Conservation (phyloP, 1,139 yeast species). For the Taphrina wiesneri region DNA sequence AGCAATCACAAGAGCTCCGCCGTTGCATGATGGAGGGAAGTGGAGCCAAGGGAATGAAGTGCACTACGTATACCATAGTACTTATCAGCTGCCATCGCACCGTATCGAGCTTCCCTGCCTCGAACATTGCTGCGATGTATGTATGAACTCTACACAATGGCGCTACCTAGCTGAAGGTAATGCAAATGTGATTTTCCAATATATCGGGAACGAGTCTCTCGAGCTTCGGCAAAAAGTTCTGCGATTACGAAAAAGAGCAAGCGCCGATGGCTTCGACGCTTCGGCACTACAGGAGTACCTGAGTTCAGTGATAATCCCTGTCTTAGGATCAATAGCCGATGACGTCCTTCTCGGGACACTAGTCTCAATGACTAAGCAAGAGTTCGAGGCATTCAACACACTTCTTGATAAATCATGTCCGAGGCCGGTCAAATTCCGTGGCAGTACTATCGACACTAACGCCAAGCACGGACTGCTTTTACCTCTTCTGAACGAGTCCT, state of each 20-base stretch:
- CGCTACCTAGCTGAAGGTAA: constrained; percentile 28
- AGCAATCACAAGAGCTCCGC: background rate
- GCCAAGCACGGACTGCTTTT: background rate
- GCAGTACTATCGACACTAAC: background rate
- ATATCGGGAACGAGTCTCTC: background rate
- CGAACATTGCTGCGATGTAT: background rate
- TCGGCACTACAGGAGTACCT: background rate
- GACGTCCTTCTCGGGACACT: background rate
- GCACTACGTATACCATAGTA: too few relatives aligned
- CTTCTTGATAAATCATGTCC: background rate
- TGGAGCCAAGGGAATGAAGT: too few relatives aligned
- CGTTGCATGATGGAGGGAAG: background rate
- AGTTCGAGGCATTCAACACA: background rate
- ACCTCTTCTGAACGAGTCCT: background rate
- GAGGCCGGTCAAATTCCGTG: constrained; percentile 1
- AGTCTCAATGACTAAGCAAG: background rate
- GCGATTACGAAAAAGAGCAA: constrained; percentile 10
- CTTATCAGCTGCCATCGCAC: background rate
- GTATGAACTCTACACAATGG: constrained; percentile 3
- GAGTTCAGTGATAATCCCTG: background rate
- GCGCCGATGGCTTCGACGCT: background rate
- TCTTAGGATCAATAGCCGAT: background rate
- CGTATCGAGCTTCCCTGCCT: background rate
- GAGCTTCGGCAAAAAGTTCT: background rate
- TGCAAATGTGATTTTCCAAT: constrained; percentile 17